A percentile compares a stretch with the other conserved stretches of the same genome.
Conservation (phyloP, 768 basidiomycete species). For the Pleurotus platypus region DNA sequence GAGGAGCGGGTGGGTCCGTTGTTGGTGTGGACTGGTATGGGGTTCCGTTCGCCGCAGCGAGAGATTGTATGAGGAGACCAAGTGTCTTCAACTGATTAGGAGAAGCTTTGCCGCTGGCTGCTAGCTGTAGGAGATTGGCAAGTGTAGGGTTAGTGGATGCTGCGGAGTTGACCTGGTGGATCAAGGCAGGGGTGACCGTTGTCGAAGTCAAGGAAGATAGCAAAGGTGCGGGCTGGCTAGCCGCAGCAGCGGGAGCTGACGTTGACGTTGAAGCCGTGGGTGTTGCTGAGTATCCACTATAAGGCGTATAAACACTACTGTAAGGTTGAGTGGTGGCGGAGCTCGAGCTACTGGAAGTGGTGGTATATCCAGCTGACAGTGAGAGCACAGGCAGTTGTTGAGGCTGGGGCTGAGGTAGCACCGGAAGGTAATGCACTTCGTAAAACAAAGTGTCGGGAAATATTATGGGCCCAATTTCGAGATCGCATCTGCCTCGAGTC, state of each 20-base stretch:
- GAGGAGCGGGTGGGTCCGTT: slow-evolving; percentile 7
- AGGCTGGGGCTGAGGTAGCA: slow-evolving; percentile 19
- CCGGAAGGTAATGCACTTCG: slow-evolving; percentile 62
- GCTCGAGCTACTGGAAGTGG: slow-evolving; percentile 14
- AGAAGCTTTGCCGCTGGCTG: slow-evolving; percentile 57
- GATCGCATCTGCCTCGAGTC: slow-evolving; percentile 61
- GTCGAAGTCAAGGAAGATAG: slow-evolving; percentile 42
- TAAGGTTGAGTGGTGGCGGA: slow-evolving; percentile 11
- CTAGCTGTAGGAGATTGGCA: slow-evolving; percentile 60
- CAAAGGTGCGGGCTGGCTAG: slow-evolving; percentile 12
- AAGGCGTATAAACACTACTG: not conserved
- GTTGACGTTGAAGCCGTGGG: slow-evolving; percentile 19
- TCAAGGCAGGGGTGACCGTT: slow-evolving; percentile 52
- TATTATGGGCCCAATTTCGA: slow-evolving; percentile 73
- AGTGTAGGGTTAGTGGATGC: slow-evolving; percentile 67
- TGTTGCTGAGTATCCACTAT: slow-evolving; percentile 9
- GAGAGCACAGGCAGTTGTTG: slow-evolving; percentile 7
- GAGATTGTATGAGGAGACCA: slow-evolving; percentile 68
- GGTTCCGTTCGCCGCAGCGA: slow-evolving; percentile 32
- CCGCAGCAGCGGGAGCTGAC: slow-evolving; percentile 19
- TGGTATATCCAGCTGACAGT: slow-evolving; percentile 5
- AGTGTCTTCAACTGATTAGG: slow-evolving; percentile 65
- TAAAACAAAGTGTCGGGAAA: slow-evolving; percentile 68
- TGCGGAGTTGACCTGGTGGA: slow-evolving; percentile 63
- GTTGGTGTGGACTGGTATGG: not conserved